phyloP scores from a whole-genome alignment of 1,139 yeast species.

The Candida anutae region DNA sequence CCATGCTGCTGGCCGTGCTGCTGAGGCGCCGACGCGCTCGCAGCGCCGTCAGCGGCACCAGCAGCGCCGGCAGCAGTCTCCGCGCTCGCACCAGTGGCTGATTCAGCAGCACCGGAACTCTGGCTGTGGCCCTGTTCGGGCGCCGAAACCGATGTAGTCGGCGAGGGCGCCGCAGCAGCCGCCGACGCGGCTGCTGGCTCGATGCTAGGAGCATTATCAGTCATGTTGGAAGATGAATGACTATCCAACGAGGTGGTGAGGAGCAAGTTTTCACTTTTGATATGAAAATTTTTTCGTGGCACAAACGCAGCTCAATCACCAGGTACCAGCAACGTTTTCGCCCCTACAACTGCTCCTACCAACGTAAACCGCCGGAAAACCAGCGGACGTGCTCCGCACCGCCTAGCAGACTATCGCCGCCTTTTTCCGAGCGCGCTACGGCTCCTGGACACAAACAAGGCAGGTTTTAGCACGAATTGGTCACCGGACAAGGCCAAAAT shows the following conservation, averaged over 20 bases:
- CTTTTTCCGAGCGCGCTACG: too few relatives aligned
- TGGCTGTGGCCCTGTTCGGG: too few relatives aligned
- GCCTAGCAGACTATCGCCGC: too few relatives aligned
- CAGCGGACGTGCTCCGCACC: too few relatives aligned
- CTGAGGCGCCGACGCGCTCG: not conserved
- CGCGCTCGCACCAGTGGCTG: not conserved
- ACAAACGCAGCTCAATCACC: not conserved
- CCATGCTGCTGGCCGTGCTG: not conserved
- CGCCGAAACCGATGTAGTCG: conserved; percentile 6
- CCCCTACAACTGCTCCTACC: too few relatives aligned
- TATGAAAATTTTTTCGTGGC: conserved; percentile 2
- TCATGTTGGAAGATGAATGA: conserved; percentile 6
- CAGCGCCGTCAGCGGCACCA: not conserved
- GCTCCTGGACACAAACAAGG: too few relatives aligned
- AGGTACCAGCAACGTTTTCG: too few relatives aligned
- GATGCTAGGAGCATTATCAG: conserved; percentile 6
- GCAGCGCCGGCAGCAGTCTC: conserved; percentile 2
- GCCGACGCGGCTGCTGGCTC: conserved; percentile 5
- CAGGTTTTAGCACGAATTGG: too few relatives aligned
- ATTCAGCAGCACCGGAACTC: too few relatives aligned
- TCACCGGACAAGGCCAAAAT: too few relatives aligned
- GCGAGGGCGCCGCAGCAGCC: conserved; percentile 4
- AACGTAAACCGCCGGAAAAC: too few relatives aligned
- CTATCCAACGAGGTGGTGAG: conserved; percentile 2
- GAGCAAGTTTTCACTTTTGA: conserved; percentile 1